Percentiles rank a stretch among this genome's conserved stretches.
phyloP scores from a whole-genome alignment of 345 rosid species.

The Salix exigua region DNA sequence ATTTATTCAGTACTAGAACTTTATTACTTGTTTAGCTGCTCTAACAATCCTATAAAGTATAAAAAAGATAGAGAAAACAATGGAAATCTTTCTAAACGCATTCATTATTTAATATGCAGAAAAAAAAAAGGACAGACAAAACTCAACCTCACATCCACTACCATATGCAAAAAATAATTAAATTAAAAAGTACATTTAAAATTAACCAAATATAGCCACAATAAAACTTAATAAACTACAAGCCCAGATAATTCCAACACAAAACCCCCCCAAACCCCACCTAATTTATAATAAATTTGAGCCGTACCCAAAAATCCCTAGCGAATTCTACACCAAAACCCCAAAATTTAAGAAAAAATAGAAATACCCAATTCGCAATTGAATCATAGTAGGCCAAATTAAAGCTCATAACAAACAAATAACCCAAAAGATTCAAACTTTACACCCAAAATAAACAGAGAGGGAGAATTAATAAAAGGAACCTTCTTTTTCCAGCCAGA shows the following conservation, averaged over 20 bases:
- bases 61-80: background rate
- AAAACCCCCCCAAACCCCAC: background rate
- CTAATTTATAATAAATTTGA: background rate
- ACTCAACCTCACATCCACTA: no score
- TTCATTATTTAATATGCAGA: background rate
- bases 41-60: background rate
- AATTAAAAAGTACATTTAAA: background rate
- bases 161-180: background rate
- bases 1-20: background rate
- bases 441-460: background rate
- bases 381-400: background rate
- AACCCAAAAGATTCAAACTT: background rate
- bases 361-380: background rate
- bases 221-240: background rate
- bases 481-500: constrained; percentile 49
- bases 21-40: background rate
- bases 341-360: background rate
- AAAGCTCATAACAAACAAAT: background rate
- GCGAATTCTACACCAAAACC: background rate
- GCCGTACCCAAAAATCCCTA: background rate
- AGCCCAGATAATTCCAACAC: background rate
- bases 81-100: background rate
- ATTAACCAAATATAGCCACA: background rate
- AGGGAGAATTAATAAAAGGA: background rate
- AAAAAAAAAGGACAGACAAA: background rate